These are phyloP conservation scores for Prunus armeniaca DNA, from an alignment of 306 rosid species.

Conservation along the genomic window DNA sequence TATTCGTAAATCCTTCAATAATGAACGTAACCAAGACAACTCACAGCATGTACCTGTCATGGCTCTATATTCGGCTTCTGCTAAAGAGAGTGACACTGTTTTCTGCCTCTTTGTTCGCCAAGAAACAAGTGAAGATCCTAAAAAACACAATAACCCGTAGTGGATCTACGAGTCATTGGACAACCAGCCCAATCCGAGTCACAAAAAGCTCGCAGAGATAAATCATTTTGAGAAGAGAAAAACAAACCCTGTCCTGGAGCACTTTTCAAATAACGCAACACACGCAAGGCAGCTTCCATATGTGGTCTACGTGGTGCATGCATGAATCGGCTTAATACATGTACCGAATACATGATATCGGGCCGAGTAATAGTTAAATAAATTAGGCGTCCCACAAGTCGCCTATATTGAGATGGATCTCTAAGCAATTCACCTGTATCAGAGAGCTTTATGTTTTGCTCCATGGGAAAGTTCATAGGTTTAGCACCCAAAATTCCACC, in stretches of 20 bases:
- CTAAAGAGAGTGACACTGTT: too few relatives aligned
- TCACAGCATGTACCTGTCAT: too few relatives aligned
- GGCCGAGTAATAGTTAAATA: neutral
- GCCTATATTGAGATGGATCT: neutral
- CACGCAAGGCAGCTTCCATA: neutral
- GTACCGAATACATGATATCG: neutral
- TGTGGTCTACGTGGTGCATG: neutral
- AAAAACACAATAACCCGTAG: too few relatives aligned
- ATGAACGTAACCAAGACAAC: too few relatives aligned
- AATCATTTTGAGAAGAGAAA: neutral
- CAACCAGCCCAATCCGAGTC: too few relatives aligned
- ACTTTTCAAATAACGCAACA: neutral
- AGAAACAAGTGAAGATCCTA: too few relatives aligned
- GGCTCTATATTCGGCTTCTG: neutral
- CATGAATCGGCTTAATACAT: neutral
- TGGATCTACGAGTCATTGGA: too few relatives aligned
- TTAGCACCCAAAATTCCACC: neutral
- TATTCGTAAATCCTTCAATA: too few relatives aligned
- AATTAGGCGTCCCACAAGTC: neutral
- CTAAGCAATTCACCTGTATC: neutral
- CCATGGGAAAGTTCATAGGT: neutral
- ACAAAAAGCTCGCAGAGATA: neutral
- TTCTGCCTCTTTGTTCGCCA: too few relatives aligned
- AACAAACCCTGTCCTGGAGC: neutral
- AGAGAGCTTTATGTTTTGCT: neutral